Base-by-base conservation (phyloP, 371 early-diverging fungal species). In the Mucor piriformis region DNA sequence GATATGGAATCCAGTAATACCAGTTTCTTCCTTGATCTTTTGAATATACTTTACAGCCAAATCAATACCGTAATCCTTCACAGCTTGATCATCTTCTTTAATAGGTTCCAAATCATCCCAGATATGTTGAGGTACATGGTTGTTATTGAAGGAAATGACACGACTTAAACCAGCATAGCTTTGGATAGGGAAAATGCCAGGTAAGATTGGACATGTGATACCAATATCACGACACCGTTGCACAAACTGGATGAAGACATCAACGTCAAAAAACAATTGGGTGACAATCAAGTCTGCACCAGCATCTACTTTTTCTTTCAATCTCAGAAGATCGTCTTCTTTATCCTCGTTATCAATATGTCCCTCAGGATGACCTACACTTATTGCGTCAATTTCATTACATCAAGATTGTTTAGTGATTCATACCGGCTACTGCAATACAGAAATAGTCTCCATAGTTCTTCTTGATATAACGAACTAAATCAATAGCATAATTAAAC, bases 121-220 rank as follows among this genome's bases (percentile, higher is more conserved):
- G 53, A 97, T 88, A 69, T 84, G 73, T 62, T 88, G 80, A 35
- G 97, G 97, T 7, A 97, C 94, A 57, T 61, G 67, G 67, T 94
- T 94, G 73, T 92, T 88, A 72, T 90, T 90, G 71, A 93, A 89
- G 13, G 90, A 83, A 43, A 92, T 90, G 78, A 94, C 92, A 57
- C 92, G 82, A 70, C 85, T 83, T 73, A 95, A 88, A 34, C 94
- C 92, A 46, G 78, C 83, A 66, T 93, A 94, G 61, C 84, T 91
- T 76, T 95, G 95, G 60, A 97, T 96, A 46, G 95, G 95, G 90
- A 97, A 94, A 57, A 97, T 86, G 35, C 97, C 97, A 1, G 97
- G 96, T 43, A 97, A 79, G 47, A 97, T 95, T 35, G 97, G 97
- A 50, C 87, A 84, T 15, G 70, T 85, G 70, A 95, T 89, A 32